A percentile compares a stretch with the other conserved stretches of the same genome.
Conservation (phyloP, 805 yeast species). For the Candida michaelii region DNA sequence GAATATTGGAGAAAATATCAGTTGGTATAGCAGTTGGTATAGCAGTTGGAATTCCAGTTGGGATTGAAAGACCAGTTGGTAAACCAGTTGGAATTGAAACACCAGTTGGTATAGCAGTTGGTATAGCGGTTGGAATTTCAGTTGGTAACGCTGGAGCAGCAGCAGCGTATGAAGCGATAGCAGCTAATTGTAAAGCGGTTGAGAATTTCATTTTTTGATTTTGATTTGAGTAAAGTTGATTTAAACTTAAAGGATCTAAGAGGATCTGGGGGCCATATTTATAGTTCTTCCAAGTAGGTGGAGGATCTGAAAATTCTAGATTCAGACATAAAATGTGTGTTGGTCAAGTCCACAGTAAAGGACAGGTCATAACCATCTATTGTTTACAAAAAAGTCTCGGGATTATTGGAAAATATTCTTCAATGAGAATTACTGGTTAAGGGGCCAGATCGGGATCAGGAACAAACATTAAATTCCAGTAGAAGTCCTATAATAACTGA, state of each 20-base stretch:
- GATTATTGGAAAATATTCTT: background rate
- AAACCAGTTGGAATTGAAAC: background rate
- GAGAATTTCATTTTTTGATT: conserved; percentile 13
- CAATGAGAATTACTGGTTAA: background rate
- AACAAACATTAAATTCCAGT: background rate
- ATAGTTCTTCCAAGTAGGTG: too few species aligned
- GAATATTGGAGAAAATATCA: conserved; percentile 3
- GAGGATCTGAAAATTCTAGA: background rate
- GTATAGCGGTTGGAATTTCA: conserved; percentile 4
- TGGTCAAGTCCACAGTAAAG: background rate
- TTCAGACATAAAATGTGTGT: background rate
- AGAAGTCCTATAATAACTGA: background rate
- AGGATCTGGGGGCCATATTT: background rate
- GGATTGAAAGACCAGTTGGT: conserved; percentile 7
- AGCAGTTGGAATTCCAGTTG: conserved; percentile 7
- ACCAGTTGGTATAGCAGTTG: conserved; percentile 13
- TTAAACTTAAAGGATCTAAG: background rate
- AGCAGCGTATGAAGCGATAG: conserved; percentile 12
- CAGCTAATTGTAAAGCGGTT: conserved; percentile 11
- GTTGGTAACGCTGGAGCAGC: conserved; percentile 16
- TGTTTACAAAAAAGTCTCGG: too few species aligned
- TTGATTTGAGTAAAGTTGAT: background rate
- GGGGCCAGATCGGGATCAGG: background rate
- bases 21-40: conserved; percentile 3
- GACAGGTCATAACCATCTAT: background rate